Conservation (phyloP, 306 rosid species). For the Gillenia trifoliata region DNA sequence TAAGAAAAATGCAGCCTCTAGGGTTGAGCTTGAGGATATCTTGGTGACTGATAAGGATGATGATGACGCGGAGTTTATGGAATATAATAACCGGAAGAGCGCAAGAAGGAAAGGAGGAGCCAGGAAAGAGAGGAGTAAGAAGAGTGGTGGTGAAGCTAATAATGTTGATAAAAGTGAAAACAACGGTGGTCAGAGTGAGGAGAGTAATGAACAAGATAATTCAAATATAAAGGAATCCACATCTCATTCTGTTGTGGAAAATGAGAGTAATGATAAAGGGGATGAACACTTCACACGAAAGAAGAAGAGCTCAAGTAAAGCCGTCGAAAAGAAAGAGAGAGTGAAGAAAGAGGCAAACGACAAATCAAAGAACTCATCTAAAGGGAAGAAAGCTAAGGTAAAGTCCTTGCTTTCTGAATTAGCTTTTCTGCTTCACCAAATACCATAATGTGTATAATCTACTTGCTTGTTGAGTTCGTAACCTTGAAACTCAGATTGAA, state of each 20-base stretch:
- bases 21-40: slow-evolving; percentile 22
- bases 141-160: slow-evolving; percentile 33
- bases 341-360: slow-evolving; percentile 40
- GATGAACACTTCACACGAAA: slow-evolving; percentile 30
- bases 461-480: not conserved
- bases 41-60: slow-evolving; percentile 28
- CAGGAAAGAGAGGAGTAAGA: slow-evolving; percentile 55
- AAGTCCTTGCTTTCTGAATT: slow-evolving; percentile 1
- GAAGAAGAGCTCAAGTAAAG: slow-evolving; percentile 41
- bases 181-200: slow-evolving; percentile 17
- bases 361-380: slow-evolving; percentile 49
- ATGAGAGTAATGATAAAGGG: slow-evolving; percentile 31
- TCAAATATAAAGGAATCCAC: slow-evolving; percentile 37
- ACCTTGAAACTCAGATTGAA: not conserved
- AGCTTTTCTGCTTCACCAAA: not conserved
- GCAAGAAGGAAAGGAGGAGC: slow-evolving; percentile 40
- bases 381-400: slow-evolving; percentile 81
- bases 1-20: slow-evolving; percentile 34
- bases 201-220: slow-evolving; percentile 23
- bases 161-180: slow-evolving; percentile 18
- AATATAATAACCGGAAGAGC: slow-evolving; percentile 45
- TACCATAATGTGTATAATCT: not conserved
- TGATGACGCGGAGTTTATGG: slow-evolving; percentile 34
- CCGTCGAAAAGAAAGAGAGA: slow-evolving; percentile 38
- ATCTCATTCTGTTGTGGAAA: slow-evolving; percentile 23